A percentile compares a stretch with the other conserved stretches of the same genome.
Conservation (phyloP, 108 stramenopile genomes). For the Epithemia pelagica region DNA sequence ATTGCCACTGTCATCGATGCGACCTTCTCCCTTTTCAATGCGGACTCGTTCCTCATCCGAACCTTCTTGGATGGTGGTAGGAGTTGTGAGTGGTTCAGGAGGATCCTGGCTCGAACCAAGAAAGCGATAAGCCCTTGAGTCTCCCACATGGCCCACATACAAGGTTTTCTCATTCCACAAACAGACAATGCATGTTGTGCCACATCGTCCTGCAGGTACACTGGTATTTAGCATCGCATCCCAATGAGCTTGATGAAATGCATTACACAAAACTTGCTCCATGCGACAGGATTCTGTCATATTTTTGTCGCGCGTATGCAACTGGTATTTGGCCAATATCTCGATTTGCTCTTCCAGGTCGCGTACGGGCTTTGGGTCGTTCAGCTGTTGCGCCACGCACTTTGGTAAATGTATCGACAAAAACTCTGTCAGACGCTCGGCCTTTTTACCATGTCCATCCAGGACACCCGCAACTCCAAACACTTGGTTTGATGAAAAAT, state of each 20-base stretch:
- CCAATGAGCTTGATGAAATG: constrained; percentile 22
- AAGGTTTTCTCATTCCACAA: neutral
- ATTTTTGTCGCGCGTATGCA: neutral
- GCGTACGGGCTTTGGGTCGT: neutral
- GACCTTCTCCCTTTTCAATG: constrained; percentile 14
- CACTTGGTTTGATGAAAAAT: neutral
- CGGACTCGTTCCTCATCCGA: constrained; percentile 12
- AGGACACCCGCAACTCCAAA: constrained; percentile 13
- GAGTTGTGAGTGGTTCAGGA: constrained; percentile 4
- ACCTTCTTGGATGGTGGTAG: constrained; percentile 10
- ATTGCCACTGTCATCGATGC: constrained; percentile 22
- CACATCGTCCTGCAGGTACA: constrained; percentile 15
- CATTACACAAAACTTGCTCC: constrained; percentile 1
- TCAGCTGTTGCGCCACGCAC: neutral
- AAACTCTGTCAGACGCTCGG: constrained; percentile 16
- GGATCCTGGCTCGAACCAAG: neutral
- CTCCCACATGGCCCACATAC: constrained; percentile 23
- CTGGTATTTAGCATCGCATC: constrained; percentile 12
- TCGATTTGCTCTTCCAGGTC: constrained; percentile 2
- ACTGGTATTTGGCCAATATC: neutral
- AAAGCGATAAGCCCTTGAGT: constrained; percentile 10
- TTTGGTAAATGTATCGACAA: constrained; percentile 8
- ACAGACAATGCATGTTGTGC: constrained; percentile 21
- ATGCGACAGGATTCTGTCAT: neutral
- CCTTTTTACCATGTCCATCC: constrained; percentile 29